Conservation (phyloP, 768 basidiomycete genomes). For the Mycena capillaripes region DNA sequence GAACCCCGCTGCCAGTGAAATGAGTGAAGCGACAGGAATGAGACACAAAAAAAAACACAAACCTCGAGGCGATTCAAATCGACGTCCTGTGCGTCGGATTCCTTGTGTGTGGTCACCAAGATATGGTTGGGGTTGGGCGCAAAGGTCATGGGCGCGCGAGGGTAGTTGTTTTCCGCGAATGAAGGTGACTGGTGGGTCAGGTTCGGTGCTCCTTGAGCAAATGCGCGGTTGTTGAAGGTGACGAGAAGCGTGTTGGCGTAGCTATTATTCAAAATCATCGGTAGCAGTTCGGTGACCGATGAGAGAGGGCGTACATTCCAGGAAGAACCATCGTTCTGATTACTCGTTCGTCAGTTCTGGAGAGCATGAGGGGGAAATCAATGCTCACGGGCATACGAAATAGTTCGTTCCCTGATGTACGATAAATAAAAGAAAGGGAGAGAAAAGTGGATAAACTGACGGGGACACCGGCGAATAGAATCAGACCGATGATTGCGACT, state of each 20-base stretch:
- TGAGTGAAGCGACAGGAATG: background rate
- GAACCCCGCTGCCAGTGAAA: background rate
- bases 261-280: background rate
- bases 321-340: conserved; percentile 29
- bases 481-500: conserved; percentile 25
- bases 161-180: conserved; percentile 20
- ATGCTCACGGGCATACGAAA: conserved; percentile 30
- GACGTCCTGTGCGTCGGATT: conserved; percentile 19
- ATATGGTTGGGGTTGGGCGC: conserved; percentile 28
- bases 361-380: background rate
- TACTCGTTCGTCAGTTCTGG: background rate
- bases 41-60: background rate
- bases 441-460: background rate
- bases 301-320: conserved; percentile 15
- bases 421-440: background rate
- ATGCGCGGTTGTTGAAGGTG: conserved; percentile 34
- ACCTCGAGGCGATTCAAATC: conserved; percentile 32
- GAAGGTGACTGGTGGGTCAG: conserved; percentile 13
- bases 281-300: background rate
- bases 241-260: conserved; percentile 35
- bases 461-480: conserved; percentile 33
- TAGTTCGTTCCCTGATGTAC: conserved; percentile 20
- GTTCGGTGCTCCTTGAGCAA: background rate
- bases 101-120: conserved; percentile 27
- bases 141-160: conserved; percentile 30